These are phyloP conservation scores for Xylaria sp. DNA, from an alignment of 2,329 filamentous ascomycete species.

Conservation along the genomic window DNA sequence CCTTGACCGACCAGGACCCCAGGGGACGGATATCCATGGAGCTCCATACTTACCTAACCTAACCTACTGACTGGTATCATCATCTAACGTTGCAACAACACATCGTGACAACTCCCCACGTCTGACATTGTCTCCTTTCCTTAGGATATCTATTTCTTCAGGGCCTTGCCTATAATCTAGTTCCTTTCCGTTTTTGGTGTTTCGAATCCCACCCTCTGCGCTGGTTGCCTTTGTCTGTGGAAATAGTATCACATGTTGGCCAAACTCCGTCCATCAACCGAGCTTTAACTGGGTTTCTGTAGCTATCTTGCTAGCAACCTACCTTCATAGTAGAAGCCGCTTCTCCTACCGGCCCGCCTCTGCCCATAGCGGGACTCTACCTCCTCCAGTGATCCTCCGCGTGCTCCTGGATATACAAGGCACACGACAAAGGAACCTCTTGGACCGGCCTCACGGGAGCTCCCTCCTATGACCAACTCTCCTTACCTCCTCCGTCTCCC, in stretches of 20 bases:
- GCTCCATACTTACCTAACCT: neutral
- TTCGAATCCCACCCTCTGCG: neutral
- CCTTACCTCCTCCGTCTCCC: slow-evolving; percentile 15
- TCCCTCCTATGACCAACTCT: slow-evolving; percentile 14
- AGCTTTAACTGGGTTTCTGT: slow-evolving; percentile 5
- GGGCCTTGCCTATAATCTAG: neutral
- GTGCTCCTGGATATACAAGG: slow-evolving; percentile 10
- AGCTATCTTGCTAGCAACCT: slow-evolving; percentile 9
- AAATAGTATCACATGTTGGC: slow-evolving; percentile 3
- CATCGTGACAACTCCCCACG: slow-evolving; percentile 27
- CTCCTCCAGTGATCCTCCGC: neutral
- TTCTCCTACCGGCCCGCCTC: slow-evolving; percentile 9
- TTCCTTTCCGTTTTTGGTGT: neutral
- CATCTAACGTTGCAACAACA: slow-evolving; percentile 18
- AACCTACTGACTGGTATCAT: slow-evolving; percentile 7
- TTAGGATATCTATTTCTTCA: slow-evolving; percentile 5
- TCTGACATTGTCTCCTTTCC: slow-evolving; percentile 18
- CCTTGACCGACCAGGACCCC: neutral
- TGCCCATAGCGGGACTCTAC: neutral
- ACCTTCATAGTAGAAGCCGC: slow-evolving; percentile 15
- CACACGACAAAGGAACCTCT: slow-evolving; percentile 22
- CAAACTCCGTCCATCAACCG: slow-evolving; percentile 6
- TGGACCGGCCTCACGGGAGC: slow-evolving; percentile 4
- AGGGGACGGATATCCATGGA: neutral
- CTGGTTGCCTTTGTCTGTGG: slow-evolving; percentile 11